Evolutionary conservation across 495 filamentous ascomycete genomes (phyloP).

Genomic region (Podospora anserina): DNA sequence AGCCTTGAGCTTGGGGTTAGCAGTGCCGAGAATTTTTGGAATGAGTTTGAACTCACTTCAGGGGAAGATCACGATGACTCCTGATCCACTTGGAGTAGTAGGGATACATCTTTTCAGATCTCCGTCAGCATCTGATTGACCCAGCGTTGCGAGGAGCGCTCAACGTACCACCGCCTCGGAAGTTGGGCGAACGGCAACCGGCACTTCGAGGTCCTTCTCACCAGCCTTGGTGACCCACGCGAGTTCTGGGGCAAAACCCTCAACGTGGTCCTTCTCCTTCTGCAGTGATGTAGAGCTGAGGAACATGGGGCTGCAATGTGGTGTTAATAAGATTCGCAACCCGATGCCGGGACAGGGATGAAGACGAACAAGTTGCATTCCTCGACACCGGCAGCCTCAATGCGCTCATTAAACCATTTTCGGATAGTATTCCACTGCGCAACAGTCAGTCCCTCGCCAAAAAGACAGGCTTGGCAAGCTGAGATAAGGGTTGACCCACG

Average conservation of each 20-base stretch:
- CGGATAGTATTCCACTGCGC: slow-evolving; percentile 90
- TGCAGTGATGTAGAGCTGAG: slow-evolving; percentile 85
- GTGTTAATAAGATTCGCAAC: not conserved
- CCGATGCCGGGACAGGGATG: not conserved
- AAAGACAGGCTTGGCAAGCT: not conserved
- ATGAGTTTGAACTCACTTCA: slow-evolving; percentile 31
- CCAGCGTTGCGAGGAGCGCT: no score
- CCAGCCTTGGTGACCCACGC: slow-evolving; percentile 98
- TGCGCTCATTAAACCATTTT: slow-evolving; percentile 79
- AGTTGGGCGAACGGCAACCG: slow-evolving; percentile 93
- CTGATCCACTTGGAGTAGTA: slow-evolving; percentile 70
- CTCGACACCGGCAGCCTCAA: slow-evolving; percentile 85
- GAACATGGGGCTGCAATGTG: slow-evolving; percentile 63
- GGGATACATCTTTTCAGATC: slow-evolving; percentile 51
- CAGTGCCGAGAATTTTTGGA: not conserved
- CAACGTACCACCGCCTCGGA: slow-evolving; percentile 66
- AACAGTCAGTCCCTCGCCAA: slow-evolving; percentile 57
- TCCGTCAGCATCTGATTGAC: no score
- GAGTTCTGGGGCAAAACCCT: slow-evolving; percentile 95
- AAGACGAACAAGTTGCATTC: slow-evolving; percentile 71
- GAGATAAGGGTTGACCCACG: not conserved
- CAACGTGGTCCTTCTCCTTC: slow-evolving; percentile 93
- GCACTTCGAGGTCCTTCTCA: slow-evolving; percentile 85
- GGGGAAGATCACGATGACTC: slow-evolving; percentile 87
- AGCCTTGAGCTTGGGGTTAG: slow-evolving; percentile 44